Base-by-base conservation (phyloP, 148 eudicot species). In the Selenicereus undatus region DNA sequence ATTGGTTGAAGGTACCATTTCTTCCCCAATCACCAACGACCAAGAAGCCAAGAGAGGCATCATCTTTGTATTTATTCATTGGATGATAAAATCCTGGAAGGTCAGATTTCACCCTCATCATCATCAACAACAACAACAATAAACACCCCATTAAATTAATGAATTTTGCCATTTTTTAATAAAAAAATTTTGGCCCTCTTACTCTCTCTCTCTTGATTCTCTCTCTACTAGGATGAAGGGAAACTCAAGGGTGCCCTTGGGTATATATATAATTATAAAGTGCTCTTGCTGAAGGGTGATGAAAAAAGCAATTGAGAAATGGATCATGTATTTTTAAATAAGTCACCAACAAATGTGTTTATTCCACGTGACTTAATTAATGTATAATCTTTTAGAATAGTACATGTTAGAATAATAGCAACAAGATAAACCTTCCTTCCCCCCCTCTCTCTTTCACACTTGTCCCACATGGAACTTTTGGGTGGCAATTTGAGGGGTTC, bases 11-110 rank as follows among this genome's bases (percentile, higher is more conserved):
- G 27, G 52, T 77, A 51, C 98, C 98, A 75, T 81, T 84, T 74
- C 98, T 82, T 71, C 98, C 98, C 98, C 98, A 94, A 81, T 94
- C 98, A n/a, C 98, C 98, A 24, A 93, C 78, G 2, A 92, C 94
- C 76, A 93, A 79, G 11, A 91, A 88, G 30, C 87, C 88, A 0
- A 93, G 87, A 17, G 90, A 89, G 26, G 86, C 88, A 83, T 87
- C 90, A 30, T 82, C 65, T 81, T 87, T 88, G 2, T 52, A 10
- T 24, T 29, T 27, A 66, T 32, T 66, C 11, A 81, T 50, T 36
- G 85, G 78, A 29, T 92, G 89, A 39, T 89, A 81, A 51, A 87
- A 82, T 50, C 80, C 79, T 65, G 72, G 86, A 58, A 92, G 87
- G 76, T 86, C 85, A 17, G 86, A 87, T 4, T 32, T 54, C 12